Conservation (phyloP, 2,329 filamentous ascomycete species). For the Phyllosticta ampelicida region DNA sequence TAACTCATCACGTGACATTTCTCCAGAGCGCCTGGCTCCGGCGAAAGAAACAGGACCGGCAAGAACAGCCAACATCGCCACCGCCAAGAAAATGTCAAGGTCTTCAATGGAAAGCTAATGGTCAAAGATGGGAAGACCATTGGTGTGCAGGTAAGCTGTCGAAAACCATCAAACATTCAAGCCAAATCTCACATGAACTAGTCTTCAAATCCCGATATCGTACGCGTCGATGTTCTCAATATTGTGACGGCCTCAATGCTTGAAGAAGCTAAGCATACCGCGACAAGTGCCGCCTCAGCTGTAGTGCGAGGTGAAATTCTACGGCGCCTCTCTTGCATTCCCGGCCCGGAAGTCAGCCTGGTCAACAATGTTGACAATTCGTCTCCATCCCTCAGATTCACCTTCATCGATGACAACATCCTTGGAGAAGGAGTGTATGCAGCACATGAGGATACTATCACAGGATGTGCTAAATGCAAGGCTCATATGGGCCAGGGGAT, state of each 20-base stretch:
- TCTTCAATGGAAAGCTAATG: conserved; percentile 34
- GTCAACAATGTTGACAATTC: conserved; percentile 51
- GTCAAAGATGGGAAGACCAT: conserved; percentile 26
- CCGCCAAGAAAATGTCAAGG: conserved; percentile 12
- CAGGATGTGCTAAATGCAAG: conserved; percentile 54
- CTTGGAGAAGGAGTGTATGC: conserved; percentile 49
- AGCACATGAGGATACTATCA: conserved; percentile 51
- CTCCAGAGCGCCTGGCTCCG: not conserved
- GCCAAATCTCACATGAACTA: conserved; percentile 3
- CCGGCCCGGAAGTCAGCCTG: conserved; percentile 42
- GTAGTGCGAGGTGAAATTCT: conserved; percentile 31
- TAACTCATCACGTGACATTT: conserved; percentile 1
- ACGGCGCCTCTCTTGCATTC: conserved; percentile 18
- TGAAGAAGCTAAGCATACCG: conserved; percentile 17
- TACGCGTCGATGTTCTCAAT: conserved; percentile 20
- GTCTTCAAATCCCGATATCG: conserved; percentile 15
- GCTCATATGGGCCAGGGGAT: conserved; percentile 41
- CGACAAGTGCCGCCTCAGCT: conserved; percentile 22
- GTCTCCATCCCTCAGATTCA: conserved; percentile 51
- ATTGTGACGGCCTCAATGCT: conserved; percentile 30
- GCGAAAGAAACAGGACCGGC: conserved; percentile 15
- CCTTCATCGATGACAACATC: conserved; percentile 55
- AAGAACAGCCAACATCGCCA: conserved; percentile 17
- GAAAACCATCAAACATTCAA: not conserved
- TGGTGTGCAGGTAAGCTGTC: not conserved